These are phyloP conservation scores for Hamamelis virginiana DNA, from an alignment of 164 flowering plant species.

Conservation along the genomic window DNA sequence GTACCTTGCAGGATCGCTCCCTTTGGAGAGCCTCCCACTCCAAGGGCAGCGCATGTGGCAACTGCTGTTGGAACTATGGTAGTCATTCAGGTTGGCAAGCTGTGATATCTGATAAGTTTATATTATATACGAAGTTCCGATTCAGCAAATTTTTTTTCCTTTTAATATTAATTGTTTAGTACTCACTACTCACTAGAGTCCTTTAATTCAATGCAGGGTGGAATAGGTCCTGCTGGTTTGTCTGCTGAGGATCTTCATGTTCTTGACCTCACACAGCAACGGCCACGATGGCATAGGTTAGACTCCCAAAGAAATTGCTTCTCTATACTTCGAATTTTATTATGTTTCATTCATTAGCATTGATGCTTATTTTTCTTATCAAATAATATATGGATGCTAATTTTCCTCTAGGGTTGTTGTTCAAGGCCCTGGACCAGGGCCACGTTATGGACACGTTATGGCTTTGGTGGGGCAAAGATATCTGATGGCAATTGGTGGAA, in stretches of 20 bases:
- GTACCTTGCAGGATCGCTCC: constrained; percentile 70
- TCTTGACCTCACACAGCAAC: constrained; percentile 94
- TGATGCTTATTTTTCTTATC: neutral
- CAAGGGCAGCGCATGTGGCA: constrained; percentile 99
- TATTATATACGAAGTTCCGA: neutral
- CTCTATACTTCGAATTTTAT: neutral
- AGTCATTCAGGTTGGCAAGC: constrained; percentile 83
- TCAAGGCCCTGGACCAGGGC: constrained; percentile 99
- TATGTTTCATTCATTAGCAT: neutral
- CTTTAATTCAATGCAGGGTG: constrained; percentile 60
- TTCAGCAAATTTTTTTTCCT: neutral
- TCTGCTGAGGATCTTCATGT: constrained; percentile 99
- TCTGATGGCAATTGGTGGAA: constrained; percentile 98
- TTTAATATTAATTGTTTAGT: neutral
- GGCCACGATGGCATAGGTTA: constrained; percentile 99
- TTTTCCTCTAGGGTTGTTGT: constrained; percentile 75
- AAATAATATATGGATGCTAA: constrained; percentile 1
- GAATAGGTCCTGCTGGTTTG: constrained; percentile 99
- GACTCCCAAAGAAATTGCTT: neutral
- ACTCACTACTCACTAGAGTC: constrained; percentile 13
- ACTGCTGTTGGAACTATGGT: constrained; percentile 99
- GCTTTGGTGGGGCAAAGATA: constrained; percentile 98
- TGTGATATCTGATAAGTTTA: neutral
- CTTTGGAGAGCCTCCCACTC: constrained; percentile 96
- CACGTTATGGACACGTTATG: constrained; percentile 99